Percentiles rank a stretch among this genome's conserved stretches.
phyloP scores from a whole-genome alignment of 768 basidiomycete genomes.

The Mycena rebaudengoi region DNA sequence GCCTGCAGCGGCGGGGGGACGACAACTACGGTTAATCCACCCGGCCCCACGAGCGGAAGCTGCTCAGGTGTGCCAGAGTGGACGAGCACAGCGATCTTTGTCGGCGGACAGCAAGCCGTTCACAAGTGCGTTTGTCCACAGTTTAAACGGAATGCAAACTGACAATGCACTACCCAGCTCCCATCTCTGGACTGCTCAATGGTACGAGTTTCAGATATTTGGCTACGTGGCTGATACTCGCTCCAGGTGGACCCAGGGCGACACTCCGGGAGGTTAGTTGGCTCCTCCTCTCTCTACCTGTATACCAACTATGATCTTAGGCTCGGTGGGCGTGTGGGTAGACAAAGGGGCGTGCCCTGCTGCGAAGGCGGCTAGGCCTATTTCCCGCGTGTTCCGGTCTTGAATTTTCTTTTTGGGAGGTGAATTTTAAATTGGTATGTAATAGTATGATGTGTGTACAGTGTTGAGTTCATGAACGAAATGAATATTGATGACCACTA shows the following conservation, averaged over 20 bases:
- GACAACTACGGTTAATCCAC: conserved; percentile 28
- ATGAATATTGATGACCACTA: too few relatives aligned
- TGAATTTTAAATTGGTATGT: too few relatives aligned
- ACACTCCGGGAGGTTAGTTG: conserved; percentile 58
- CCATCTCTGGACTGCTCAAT: conserved; percentile 58
- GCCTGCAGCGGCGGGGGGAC: conserved; percentile 53
- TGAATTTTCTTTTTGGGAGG: too few relatives aligned
- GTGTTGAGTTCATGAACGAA: too few relatives aligned
- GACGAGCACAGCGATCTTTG: conserved; percentile 56
- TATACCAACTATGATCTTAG: conserved; percentile 36
- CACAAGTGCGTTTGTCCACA: conserved; percentile 55
- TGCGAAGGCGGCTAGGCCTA: conserved; percentile 6
- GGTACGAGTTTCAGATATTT: conserved; percentile 31
- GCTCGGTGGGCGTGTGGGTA: conserved; percentile 60
- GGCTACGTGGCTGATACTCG: not conserved
- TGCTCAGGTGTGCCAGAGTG: conserved; percentile 63
- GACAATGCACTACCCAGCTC: conserved; percentile 31
- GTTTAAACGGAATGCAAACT: too few relatives aligned
- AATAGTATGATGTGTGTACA: too few relatives aligned
- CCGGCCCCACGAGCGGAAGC: conserved; percentile 40
- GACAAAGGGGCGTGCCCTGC: conserved; percentile 62
- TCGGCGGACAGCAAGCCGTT: conserved; percentile 58
- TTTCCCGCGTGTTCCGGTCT: conserved; percentile 40
- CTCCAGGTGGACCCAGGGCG: conserved; percentile 59
- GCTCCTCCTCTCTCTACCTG: conserved; percentile 8